Evolutionary conservation across 2,329 filamentous ascomycete genomes (phyloP).

Genomic region (Paecilomyces sp.): DNA sequence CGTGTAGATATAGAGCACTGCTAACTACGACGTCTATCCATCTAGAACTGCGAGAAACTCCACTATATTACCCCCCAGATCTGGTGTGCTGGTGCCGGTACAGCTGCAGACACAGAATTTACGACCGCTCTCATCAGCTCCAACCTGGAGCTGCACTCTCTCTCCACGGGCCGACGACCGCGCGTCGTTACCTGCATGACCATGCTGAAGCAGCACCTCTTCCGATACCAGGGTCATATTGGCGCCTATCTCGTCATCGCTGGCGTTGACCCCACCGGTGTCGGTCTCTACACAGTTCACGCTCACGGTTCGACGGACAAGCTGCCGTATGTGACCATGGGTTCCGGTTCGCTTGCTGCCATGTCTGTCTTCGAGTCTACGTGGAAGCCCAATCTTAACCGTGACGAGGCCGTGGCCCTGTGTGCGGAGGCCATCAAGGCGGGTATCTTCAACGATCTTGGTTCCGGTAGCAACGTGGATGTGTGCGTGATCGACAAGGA

Average conservation of each 20-base stretch:
- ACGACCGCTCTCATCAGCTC: constrained; percentile 98
- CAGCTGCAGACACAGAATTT: constrained; percentile 97
- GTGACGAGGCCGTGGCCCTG: constrained; percentile 75
- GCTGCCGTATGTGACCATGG: constrained; percentile 98
- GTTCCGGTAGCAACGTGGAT: constrained; percentile 95
- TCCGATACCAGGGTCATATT: constrained; percentile 96
- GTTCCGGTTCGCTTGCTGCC: constrained; percentile 86
- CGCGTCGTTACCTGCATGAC: constrained; percentile 99
- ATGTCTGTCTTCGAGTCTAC: constrained; percentile 98
- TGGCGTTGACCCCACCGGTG: constrained; percentile 90
- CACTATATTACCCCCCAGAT: constrained; percentile 98
- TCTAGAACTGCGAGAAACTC: constrained; percentile 94
- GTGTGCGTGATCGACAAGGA: constrained; percentile 91
- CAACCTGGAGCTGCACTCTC: constrained; percentile 92
- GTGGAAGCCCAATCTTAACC: constrained; percentile 74
- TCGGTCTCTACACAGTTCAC: constrained; percentile 95
- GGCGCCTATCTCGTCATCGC: constrained; percentile 97
- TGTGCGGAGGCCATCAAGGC: constrained; percentile 83
- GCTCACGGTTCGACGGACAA: constrained; percentile 98
- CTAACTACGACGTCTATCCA: background rate
- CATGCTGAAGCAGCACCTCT: constrained; percentile 97
- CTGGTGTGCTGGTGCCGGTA: constrained; percentile 97
- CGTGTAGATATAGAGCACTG: background rate
- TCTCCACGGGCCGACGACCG: constrained; percentile 92
- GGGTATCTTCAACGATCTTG: constrained; percentile 98